These are phyloP conservation scores for Epicoccum sorghinum DNA, from an alignment of 2,329 filamentous ascomycete genomes.

Conservation along the genomic window DNA sequence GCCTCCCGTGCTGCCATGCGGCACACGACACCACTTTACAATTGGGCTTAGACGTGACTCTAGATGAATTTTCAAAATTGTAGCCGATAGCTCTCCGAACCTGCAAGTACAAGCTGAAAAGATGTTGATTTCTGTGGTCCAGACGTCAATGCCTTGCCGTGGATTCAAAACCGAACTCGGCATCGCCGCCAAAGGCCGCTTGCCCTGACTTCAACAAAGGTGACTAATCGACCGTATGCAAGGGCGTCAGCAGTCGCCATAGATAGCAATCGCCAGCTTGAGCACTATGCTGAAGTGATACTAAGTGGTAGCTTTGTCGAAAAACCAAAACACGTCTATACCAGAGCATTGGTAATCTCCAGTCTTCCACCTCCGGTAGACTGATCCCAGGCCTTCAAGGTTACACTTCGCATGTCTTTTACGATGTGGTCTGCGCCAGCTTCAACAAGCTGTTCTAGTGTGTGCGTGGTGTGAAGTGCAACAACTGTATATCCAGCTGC, in stretches of 20 bases:
- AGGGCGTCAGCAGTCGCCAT: neutral
- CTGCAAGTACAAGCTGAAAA: conserved; percentile 25
- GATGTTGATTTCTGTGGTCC: conserved; percentile 15
- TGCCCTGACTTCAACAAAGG: conserved; percentile 25
- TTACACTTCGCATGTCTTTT: conserved; percentile 76
- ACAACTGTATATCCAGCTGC: conserved; percentile 84
- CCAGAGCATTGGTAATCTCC: conserved; percentile 69
- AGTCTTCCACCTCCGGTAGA: conserved; percentile 67
- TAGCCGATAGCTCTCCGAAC: neutral
- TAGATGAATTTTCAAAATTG: conserved; percentile 3
- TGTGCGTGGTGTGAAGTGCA: conserved; percentile 85
- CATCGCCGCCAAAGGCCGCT: conserved; percentile 21
- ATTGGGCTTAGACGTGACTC: conserved; percentile 5
- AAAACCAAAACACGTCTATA: conserved; percentile 24
- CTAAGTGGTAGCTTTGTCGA: conserved; percentile 7
- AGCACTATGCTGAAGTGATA: conserved; percentile 3
- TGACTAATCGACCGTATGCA: conserved; percentile 18
- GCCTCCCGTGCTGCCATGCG: conserved; percentile 40
- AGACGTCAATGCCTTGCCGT: conserved; percentile 23
- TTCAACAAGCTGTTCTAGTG: conserved; percentile 69
- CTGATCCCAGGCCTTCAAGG: conserved; percentile 61
- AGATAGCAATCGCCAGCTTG: neutral
- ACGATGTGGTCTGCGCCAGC: conserved; percentile 91
- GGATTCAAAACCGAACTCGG: conserved; percentile 26
- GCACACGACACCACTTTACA: conserved; percentile 29